phyloP scores from a whole-genome alignment of 768 basidiomycete species.

The Cubamyces sp. region DNA sequence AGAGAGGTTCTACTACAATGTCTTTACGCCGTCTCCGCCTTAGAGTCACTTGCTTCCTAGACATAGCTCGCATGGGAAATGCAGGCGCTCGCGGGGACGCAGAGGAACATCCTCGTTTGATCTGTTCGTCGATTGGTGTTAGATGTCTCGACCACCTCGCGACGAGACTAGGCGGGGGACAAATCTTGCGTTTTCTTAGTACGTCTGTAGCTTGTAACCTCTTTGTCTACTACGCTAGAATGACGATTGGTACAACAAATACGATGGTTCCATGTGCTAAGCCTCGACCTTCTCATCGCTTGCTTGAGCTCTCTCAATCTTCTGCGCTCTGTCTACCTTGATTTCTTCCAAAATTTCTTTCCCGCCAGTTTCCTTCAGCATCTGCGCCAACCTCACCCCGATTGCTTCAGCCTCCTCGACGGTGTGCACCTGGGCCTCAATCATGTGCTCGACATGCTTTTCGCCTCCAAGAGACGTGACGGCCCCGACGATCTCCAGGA shows the following conservation, averaged over 20 bases:
- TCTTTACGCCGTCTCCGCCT: conserved; percentile 29
- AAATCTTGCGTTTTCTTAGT: conserved; percentile 3
- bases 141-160: conserved; percentile 22
- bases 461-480: conserved; percentile 84
- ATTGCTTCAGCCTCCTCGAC: conserved; percentile 66
- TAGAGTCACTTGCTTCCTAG: conserved; percentile 34
- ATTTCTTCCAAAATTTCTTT: conserved; percentile 83
- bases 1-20: conserved; percentile 20
- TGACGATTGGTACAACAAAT: too few species aligned
- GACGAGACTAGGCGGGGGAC: conserved; percentile 25
- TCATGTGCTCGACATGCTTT: conserved; percentile 68
- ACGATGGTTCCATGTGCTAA: background rate
- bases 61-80: conserved; percentile 22
- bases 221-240: too few species aligned
- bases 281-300: conserved; percentile 14
- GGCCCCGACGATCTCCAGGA: conserved; percentile 72
- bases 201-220: background rate
- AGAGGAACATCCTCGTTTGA: conserved; percentile 22
- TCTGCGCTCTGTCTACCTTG: conserved; percentile 57
- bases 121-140: conserved; percentile 28
- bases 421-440: conserved; percentile 54
- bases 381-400: conserved; percentile 67
- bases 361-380: conserved; percentile 72
- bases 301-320: conserved; percentile 29
- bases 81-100: conserved; percentile 34